phyloP scores from a whole-genome alignment of 306 rosid genomes.

The Quercus wislizeni region DNA sequence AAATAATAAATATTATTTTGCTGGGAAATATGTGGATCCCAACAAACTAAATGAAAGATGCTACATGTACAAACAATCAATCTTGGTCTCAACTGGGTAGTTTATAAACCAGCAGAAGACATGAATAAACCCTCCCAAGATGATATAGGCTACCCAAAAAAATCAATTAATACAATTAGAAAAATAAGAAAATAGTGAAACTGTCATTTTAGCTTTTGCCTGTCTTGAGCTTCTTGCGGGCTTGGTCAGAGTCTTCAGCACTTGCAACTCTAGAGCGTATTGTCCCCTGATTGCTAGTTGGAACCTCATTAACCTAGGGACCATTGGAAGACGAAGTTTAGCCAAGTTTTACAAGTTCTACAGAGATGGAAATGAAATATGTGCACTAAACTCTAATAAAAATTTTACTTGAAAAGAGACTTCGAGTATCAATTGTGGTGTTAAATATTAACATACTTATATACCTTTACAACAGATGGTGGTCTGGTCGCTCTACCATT shows the following conservation, averaged over 20 bases:
- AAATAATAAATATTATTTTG: slow-evolving; percentile 42
- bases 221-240: slow-evolving; percentile 68
- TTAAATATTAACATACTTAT: neutral
- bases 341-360: slow-evolving; percentile 2
- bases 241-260: slow-evolving; percentile 57
- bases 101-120: slow-evolving; percentile 42
- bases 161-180: slow-evolving; percentile 48
- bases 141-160: slow-evolving; percentile 38
- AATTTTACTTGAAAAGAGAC: neutral
- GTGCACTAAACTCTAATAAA: neutral
- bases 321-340: slow-evolving; percentile 28
- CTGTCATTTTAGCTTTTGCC: slow-evolving; percentile 53
- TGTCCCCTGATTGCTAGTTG: slow-evolving; percentile 40
- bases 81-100: slow-evolving; percentile 34
- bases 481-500: slow-evolving; percentile 36
- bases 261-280: slow-evolving; percentile 42
- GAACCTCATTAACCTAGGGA: slow-evolving; percentile 53
- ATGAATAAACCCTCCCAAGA: slow-evolving; percentile 36
- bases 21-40: slow-evolving; percentile 48
- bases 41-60: slow-evolving; percentile 41
- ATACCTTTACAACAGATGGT: slow-evolving; percentile 57
- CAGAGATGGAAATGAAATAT: slow-evolving; percentile 8
- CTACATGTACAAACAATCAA: slow-evolving; percentile 76
- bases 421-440: neutral
- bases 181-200: slow-evolving; percentile 31